phyloP scores from a whole-genome alignment of 1,139 yeast species.

The Debaryomycetaceae sp. region DNA sequence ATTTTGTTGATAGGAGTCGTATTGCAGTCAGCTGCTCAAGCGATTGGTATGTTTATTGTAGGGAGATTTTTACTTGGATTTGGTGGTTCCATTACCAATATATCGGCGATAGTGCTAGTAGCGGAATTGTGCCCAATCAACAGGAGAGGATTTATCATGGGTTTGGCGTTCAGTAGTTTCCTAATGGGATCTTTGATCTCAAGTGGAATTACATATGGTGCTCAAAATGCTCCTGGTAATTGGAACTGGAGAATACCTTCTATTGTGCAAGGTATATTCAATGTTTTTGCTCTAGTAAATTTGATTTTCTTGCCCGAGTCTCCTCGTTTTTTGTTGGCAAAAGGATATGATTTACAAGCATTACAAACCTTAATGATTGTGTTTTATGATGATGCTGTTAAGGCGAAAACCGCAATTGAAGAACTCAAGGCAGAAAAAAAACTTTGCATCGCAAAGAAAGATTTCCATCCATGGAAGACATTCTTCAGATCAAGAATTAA shows the following conservation, averaged over 20 bases:
- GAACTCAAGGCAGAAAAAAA: constrained; percentile 3
- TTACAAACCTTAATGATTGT: constrained; percentile 9
- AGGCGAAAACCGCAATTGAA: constrained; percentile 3
- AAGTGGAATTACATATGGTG: constrained; percentile 2
- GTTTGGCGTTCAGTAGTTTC: constrained; percentile 6
- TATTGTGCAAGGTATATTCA: constrained; percentile 12
- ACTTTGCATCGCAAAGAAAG: neutral
- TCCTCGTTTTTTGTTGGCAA: constrained; percentile 11
- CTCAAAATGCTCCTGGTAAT: constrained; percentile 11
- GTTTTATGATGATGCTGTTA: constrained; percentile 2
- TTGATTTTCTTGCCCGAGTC: constrained; percentile 14
- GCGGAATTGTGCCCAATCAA: constrained; percentile 12
- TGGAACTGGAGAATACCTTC: constrained; percentile 18
- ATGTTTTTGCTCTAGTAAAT: constrained; percentile 8
- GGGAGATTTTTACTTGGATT: constrained; percentile 15
- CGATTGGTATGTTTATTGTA: constrained; percentile 15
- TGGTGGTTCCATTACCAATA: constrained; percentile 10
- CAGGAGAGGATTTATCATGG: constrained; percentile 8
- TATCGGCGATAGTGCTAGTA: constrained; percentile 12
- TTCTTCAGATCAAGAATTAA: constrained; percentile 10
- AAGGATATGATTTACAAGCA: constrained; percentile 9
- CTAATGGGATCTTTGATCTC: constrained; percentile 1
- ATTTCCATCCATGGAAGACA: constrained; percentile 10
- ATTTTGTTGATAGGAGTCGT: constrained; percentile 11
- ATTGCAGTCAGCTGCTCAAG: constrained; percentile 15